Base-by-base conservation (phyloP, 2,329 filamentous ascomycete genomes). In the Xylariaceae sp. region DNA sequence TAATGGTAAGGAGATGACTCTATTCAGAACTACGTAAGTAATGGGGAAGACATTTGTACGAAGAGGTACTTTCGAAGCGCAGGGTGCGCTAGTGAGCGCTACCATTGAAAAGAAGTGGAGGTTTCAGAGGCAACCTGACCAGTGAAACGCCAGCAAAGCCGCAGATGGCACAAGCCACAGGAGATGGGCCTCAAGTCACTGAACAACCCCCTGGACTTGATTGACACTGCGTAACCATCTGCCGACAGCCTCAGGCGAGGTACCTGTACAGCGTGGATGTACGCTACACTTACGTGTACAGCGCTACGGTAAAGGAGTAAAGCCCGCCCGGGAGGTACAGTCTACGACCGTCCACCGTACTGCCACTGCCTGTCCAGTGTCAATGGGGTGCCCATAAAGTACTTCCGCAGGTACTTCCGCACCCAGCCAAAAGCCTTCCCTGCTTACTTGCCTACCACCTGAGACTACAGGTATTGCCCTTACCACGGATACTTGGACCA, bases 401-500 rank as follows among this genome's bases (percentile, higher is more conserved):
- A 30, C 23, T 30, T 30, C 23, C 13, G 37, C 9, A 42, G 48
- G 15, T 10, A 34, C 45, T 39, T n/a, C 11, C 7, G 7, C 42
- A 48, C n/a, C n/a, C 35, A 48, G n/a, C 10, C 30, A 48, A 9
- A 49, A 49, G 47, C 47, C 47, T 49, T 49, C 47, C 47, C 47
- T 49, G 47, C 47, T n/a, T n/a, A 51, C 49, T 8, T 51, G 8
- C 10, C 7, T 8, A 30, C 23, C 23, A 30, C 23, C 23, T 30
- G 23, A 30, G 23, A 30, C 23, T 30, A 30, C 23, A 30, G 23
- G 23, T 30, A 30, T 30, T 13, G 10, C 9, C 47, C 17, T 18
- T 49, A 18, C 35, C 10, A 13, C 39, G 5, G 37, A 47, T 37
- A 11, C 37, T 51, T 30, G 37, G 54, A 63, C 63, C 51, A 59